Conservation (phyloP, 2,329 filamentous ascomycete genomes). For the Chrysosporium keratinophilum region DNA sequence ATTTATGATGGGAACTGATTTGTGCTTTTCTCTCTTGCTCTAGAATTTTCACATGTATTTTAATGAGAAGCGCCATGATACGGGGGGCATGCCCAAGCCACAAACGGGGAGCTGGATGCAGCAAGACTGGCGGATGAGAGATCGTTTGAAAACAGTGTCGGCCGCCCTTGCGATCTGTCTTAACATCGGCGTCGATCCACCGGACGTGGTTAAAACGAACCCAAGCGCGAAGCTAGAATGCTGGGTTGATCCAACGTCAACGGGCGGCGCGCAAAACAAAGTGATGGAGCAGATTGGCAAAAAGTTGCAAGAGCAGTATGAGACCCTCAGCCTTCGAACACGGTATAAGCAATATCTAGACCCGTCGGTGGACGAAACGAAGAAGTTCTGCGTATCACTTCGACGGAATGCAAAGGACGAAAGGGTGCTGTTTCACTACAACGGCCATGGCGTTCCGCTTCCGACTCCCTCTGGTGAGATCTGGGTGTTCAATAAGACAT, state of each 20-base stretch:
- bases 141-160: constrained; percentile 91
- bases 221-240: constrained; percentile 90
- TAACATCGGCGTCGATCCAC: constrained; percentile 95
- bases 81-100: constrained; percentile 71
- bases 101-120: constrained; percentile 46
- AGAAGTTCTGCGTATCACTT: constrained; percentile 86
- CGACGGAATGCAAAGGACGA: constrained; percentile 91
- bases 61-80: constrained; percentile 95
- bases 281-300: constrained; percentile 92
- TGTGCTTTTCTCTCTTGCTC: neutral
- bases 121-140: constrained; percentile 95
- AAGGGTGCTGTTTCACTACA: constrained; percentile 94
- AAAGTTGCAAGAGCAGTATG: constrained; percentile 89
- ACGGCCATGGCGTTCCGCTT: constrained; percentile 92
- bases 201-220: constrained; percentile 90
- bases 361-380: constrained; percentile 92
- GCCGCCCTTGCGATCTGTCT: constrained; percentile 88
- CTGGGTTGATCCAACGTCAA: constrained; percentile 84
- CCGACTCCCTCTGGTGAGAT: constrained; percentile 93
- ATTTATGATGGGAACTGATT: constrained; percentile 9
- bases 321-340: constrained; percentile 88
- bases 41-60: constrained; percentile 99
- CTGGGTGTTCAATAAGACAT: constrained; percentile 98
- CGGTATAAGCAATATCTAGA: constrained; percentile 95
- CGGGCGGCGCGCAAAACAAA: constrained; percentile 63